Evolutionary conservation across 2,329 filamentous ascomycete genomes (phyloP), one percentile per base, ranked within the genome.

Genomic region (Aspergillus bombycis): DNA sequence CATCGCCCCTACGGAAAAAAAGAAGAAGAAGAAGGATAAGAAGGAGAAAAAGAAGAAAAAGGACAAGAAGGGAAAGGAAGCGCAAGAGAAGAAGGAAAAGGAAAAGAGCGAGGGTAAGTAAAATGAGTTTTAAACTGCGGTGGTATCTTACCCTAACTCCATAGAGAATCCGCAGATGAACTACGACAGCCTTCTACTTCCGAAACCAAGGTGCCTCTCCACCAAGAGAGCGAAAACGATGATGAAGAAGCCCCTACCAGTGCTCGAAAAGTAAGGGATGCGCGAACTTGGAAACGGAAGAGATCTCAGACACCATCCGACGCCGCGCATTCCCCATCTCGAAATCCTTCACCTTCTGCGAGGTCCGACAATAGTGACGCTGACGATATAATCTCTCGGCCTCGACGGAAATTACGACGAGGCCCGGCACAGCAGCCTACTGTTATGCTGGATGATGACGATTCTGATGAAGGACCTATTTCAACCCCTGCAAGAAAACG

Each of bases 401-500:
- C 74, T 32, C 67, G 67, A 58, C 70, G 69, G 58, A 75, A 75
- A 62, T 60, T 75, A 30, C 73, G 75, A 63, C 65, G 73, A 60
- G 67, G 70, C n/a, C 66, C 67, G n/a, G 69, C 70, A 12, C 61
- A 63, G 26, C 70, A 63, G 46, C 62, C 69, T n/a, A 68, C 70
- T 2, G 68, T 75, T 23, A 58, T 74, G n/a, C 62, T 73, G 11
- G 64, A 72, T 11, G 70, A 71, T 61, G 69, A 71, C 60, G 69
- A 71, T 4, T 74, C 75, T 0, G 75, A 75, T 11, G 75, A 74
- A 34, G 71, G 72, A 23, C 64, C 71, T 19, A 58, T 65, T 21
- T 68, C 70, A 21, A 74, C 76, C n/a, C 74, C 71, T 1, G 61
- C 67, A 21, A 78, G 73, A 58, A 70, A 71, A 48, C 67, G 68